Evolutionary conservation across 345 rosid genomes (phyloP), one percentile per base, ranked within the genome.

Genomic region (Cardamine resedifolia): DNA sequence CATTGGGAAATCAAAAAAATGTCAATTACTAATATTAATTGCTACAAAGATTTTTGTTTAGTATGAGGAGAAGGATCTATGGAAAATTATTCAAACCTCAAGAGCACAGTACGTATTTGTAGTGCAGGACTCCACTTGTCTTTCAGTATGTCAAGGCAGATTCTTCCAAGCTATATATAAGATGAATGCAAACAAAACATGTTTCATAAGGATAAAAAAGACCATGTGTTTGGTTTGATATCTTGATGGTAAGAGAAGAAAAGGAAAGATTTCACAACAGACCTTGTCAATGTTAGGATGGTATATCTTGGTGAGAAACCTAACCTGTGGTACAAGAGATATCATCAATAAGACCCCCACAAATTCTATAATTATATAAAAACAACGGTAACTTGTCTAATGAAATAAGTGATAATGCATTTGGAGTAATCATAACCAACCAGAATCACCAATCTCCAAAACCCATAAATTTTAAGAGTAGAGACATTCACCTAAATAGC

Each of bases 101-200:
- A 72, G 78, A 95, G 91, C 43, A 91, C 99, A 47, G 99, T 95
- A 57, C 99, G 81, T 50, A 95, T 95, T 81, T 95, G 99, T 23
- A 95, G 90, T 58, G 99, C 99, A 50, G 99, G 99, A 76, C 99
- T 95, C 97, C 99, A 95, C 64, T 95, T 95, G 81, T 95, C 99
- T 80, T 95, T 95, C 85, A 95, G 84, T 74, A 95, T 95, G 82
- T 95, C 99, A 38, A 95, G 97, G 87, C 99, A 95, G 58, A 95
- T 95, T 70, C 99, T 85, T 79, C 99, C 99, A 78, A 95, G 97
- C 99, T 95, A 53, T 53, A 44, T 10, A 77, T 55, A 65, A 7
- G n/a, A 74, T 41, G 19, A 39, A 20, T 5, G 62, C 66, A 48
- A 31, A 58, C 14, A 30, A 76, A 60, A 19, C 14, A 51, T n/a